Conservation (phyloP, 345 rosid genomes). For the Garcia nutans region DNA sequence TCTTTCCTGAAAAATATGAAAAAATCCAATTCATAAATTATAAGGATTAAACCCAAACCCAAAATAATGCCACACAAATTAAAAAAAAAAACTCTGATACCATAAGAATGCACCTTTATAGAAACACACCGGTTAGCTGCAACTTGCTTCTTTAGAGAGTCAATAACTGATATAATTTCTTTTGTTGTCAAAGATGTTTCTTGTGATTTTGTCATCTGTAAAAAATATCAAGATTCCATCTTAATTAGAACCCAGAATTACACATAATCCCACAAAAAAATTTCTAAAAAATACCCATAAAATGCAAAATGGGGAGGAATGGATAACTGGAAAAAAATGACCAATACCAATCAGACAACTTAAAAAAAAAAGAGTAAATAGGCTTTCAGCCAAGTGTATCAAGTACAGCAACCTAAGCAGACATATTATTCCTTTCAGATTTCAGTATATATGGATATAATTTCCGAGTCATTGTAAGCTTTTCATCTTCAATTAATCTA, state of each 20-base stretch:
- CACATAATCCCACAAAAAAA: background rate
- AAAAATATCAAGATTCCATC: background rate
- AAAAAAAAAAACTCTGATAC: background rate
- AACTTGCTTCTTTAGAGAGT: slow-evolving; percentile 62
- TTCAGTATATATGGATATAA: background rate
- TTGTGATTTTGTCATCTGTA: slow-evolving; percentile 7
- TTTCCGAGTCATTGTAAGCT: background rate
- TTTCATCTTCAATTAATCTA: no score
- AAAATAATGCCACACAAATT: slow-evolving; percentile 16
- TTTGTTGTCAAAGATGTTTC: slow-evolving; percentile 26
- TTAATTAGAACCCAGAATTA: background rate
- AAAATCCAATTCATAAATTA: slow-evolving; percentile 4
- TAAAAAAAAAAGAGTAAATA: no score
- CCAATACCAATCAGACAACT: background rate
- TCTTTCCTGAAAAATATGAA: slow-evolving; percentile 53
- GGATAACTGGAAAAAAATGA: background rate
- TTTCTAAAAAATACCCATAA: background rate
- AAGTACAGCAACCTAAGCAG: background rate
- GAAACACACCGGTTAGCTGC: slow-evolving; percentile 56
- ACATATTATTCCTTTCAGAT: background rate
- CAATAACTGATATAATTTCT: slow-evolving; percentile 59
- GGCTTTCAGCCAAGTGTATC: background rate
- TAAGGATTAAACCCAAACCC: background rate
- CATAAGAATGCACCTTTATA: slow-evolving; percentile 50
- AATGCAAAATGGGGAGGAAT: background rate